phyloP scores from a whole-genome alignment of 805 yeast genomes.

The Metschnikowia colocasiae region DNA sequence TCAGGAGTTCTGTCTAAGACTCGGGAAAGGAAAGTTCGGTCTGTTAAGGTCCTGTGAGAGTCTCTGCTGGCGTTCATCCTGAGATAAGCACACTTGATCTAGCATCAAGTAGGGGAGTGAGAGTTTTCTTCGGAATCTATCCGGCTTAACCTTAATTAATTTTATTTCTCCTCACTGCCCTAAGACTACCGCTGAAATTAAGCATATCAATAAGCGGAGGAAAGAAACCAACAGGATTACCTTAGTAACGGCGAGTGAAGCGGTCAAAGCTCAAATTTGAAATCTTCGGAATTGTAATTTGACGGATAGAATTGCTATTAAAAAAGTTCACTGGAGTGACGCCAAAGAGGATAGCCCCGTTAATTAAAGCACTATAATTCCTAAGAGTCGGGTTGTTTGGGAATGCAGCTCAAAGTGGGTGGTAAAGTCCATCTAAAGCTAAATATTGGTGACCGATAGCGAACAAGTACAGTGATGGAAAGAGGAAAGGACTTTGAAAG shows the following conservation, averaged over 20 bases:
- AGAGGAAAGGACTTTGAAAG: background rate
- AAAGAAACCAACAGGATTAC: constrained; percentile 45
- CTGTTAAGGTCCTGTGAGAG: too few species aligned
- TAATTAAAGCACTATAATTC: constrained; percentile 22
- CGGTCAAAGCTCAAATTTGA: constrained; percentile 38
- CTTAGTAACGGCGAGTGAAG: constrained; percentile 44
- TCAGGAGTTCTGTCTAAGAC: too few species aligned
- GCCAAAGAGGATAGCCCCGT: constrained; percentile 43
- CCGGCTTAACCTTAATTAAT: background rate
- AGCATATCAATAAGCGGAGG: constrained; percentile 46
- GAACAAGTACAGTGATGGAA: background rate
- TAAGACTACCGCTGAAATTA: constrained; percentile 44
- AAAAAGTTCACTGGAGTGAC: constrained; percentile 31
- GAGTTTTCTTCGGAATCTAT: background rate
- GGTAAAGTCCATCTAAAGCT: constrained; percentile 40
- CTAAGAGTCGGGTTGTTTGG: constrained; percentile 38
- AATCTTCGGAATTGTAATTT: constrained; percentile 31
- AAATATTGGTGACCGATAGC: constrained; percentile 32
- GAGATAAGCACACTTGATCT: too few species aligned
- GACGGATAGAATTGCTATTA: constrained; percentile 31
- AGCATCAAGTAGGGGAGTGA: background rate
- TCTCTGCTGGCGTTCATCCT: too few species aligned
- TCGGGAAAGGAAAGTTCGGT: too few species aligned
- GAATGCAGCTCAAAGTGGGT: constrained; percentile 41
- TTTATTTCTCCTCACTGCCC: background rate